Conservation (phyloP, 495 filamentous ascomycete species). For the Penicillium chermesinum region DNA sequence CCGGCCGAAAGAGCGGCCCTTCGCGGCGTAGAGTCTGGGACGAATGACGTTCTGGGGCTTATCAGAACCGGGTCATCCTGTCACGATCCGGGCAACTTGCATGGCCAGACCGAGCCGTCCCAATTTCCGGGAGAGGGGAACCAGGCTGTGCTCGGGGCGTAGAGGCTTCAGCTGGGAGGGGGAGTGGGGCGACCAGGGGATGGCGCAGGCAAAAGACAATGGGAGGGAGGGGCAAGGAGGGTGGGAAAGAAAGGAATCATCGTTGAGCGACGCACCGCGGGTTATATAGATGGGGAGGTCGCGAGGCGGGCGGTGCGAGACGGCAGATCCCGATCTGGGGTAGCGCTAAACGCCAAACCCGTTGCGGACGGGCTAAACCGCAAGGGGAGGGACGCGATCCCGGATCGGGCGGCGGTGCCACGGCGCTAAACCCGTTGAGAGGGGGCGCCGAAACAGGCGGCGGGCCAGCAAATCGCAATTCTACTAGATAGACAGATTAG, state of each 20-base stretch:
- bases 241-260: slow-evolving; percentile 2
- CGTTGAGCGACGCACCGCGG: slow-evolving; percentile 6
- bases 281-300: slow-evolving; percentile 4
- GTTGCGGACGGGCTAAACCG: slow-evolving; percentile 3
- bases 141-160: neutral
- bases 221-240: neutral
- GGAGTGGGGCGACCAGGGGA: neutral
- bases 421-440: slow-evolving; percentile 1
- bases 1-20: neutral
- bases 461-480: neutral
- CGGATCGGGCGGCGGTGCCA: neutral
- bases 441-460: slow-evolving; percentile 1
- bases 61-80: neutral
- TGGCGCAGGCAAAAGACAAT: neutral
- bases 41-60: neutral
- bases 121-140: slow-evolving; percentile 5
- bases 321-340: slow-evolving; percentile 2
- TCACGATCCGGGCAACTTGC: neutral
- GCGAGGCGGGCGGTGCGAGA: slow-evolving; percentile 3
- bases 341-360: slow-evolving; percentile 2
- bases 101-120: neutral
- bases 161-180: slow-evolving; percentile 1
- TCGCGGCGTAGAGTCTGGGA: neutral
- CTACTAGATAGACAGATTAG: no score
- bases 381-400: slow-evolving; percentile 1